Evolutionary conservation across 2,329 filamentous ascomycete genomes (phyloP).

Genomic region (Penicillium sp.): DNA sequence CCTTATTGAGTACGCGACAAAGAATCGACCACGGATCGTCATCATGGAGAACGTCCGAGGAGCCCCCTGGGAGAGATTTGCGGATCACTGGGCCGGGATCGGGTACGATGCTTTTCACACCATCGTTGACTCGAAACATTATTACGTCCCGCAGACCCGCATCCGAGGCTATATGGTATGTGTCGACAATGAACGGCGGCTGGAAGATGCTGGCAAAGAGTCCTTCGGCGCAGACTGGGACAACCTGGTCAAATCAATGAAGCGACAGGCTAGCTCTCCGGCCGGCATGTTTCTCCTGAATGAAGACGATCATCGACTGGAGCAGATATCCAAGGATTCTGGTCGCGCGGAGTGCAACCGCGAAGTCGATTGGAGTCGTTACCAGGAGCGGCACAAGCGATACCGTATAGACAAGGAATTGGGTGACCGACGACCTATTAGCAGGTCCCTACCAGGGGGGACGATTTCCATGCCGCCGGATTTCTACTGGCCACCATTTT

Average conservation of each 20-base stretch:
- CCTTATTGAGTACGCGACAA: conserved; percentile 57
- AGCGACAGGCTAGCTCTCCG: conserved; percentile 60
- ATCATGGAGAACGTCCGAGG: conserved; percentile 69
- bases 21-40: conserved; percentile 60
- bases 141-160: conserved; percentile 70
- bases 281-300: conserved; percentile 61
- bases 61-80: conserved; percentile 59
- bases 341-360: conserved; percentile 30
- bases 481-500: conserved; percentile 54
- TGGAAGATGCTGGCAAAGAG: conserved; percentile 19
- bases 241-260: conserved; percentile 44
- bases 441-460: conserved; percentile 58
- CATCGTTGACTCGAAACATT: conserved; percentile 66
- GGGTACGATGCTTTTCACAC: conserved; percentile 56
- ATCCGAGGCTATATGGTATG: conserved; percentile 60
- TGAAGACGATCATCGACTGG: conserved; percentile 54
- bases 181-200: conserved; percentile 41
- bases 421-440: conserved; percentile 57
- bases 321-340: conserved; percentile 51
- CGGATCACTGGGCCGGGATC: conserved; percentile 46
- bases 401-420: conserved; percentile 53
- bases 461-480: conserved; percentile 53
- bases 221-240: conserved; percentile 24
- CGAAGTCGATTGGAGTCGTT: conserved; percentile 40
- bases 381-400: conserved; percentile 59